Conservation (phyloP, 352 stramenopile genomes). For the Pythium monospermum region DNA sequence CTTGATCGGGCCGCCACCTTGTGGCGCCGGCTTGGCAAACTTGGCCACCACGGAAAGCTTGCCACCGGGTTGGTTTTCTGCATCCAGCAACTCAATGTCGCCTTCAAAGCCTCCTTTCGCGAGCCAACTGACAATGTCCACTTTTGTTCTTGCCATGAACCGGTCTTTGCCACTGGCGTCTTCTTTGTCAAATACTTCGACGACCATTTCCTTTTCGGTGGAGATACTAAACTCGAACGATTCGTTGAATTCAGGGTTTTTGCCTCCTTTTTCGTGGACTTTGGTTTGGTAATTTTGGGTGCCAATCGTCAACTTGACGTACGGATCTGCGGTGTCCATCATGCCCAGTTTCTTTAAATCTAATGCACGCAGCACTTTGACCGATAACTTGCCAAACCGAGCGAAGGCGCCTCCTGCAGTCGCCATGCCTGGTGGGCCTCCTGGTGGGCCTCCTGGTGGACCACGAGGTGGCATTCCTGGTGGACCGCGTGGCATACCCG, state of each 20-base stretch:
- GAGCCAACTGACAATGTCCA: slow-evolving; percentile 92
- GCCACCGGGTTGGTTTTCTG: slow-evolving; percentile 62
- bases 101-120: slow-evolving; percentile 90
- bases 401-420: slow-evolving; percentile 55
- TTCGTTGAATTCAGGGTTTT: slow-evolving; percentile 89
- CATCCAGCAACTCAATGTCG: slow-evolving; percentile 88
- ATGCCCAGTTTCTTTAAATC: slow-evolving; percentile 92
- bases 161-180: slow-evolving; percentile 87
- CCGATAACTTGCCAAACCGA: slow-evolving; percentile 88
- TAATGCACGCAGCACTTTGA: slow-evolving; percentile 89
- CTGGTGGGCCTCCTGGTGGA: slow-evolving; percentile 11
- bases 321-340: slow-evolving; percentile 85
- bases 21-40: slow-evolving; percentile 69
- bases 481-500: too few relatives aligned
- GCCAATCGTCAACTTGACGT: slow-evolving; percentile 77
- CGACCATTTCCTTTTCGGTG: slow-evolving; percentile 91
- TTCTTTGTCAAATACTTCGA: slow-evolving; percentile 92
- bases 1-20: slow-evolving; percentile 34
- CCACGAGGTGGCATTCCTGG: slow-evolving; percentile 19
- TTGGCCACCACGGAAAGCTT: slow-evolving; percentile 86
- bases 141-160: slow-evolving; percentile 89
- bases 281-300: slow-evolving; percentile 68
- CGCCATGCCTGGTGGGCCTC: slow-evolving; percentile 24
- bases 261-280: slow-evolving; percentile 71
- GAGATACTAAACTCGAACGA: slow-evolving; percentile 94